A percentile compares a stretch with the other conserved stretches of the same genome.
Evolutionary conservation across 306 rosid genomes (phyloP).

Genomic region (Trichosanthes truncata): DNA sequence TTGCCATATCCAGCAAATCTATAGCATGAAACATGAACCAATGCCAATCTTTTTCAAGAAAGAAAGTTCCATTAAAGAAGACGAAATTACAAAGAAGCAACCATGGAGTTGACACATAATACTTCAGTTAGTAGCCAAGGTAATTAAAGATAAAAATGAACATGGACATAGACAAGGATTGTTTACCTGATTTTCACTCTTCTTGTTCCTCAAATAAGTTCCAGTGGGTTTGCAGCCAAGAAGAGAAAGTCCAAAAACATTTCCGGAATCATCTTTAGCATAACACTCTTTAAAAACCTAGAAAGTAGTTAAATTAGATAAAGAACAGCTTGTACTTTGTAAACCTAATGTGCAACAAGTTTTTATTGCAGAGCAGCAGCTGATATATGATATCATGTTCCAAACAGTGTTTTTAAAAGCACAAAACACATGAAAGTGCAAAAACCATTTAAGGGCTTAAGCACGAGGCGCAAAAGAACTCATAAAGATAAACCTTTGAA

Average conservation of each 20-base stretch:
- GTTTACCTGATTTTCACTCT: conserved; percentile 81
- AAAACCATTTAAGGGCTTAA: not conserved
- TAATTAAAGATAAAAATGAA: not conserved
- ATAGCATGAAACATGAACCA: conserved; percentile 29
- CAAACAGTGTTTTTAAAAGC: not conserved
- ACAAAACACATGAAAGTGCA: not conserved
- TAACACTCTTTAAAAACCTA: conserved; percentile 58
- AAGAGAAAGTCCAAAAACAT: conserved; percentile 72
- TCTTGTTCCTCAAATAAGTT: conserved; percentile 77
- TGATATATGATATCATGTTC: not conserved
- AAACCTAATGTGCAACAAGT: not conserved
- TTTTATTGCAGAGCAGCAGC: not conserved
- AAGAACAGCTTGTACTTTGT: not conserved
- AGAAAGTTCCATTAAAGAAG: not conserved
- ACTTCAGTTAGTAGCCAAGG: not conserved
- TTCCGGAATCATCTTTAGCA: conserved; percentile 38
- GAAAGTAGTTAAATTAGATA: not conserved
- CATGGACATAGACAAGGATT: not conserved
- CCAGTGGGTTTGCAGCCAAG: conserved; percentile 84
- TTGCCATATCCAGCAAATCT: conserved; percentile 90
- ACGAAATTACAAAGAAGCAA: not conserved
- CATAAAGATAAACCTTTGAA: conserved; percentile 46
- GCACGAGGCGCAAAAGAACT: not conserved
- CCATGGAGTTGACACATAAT: not conserved
- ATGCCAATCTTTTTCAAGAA: not conserved